Conservation (phyloP, 805 yeast genomes). For the Spencermartinsiella europaea region DNA sequence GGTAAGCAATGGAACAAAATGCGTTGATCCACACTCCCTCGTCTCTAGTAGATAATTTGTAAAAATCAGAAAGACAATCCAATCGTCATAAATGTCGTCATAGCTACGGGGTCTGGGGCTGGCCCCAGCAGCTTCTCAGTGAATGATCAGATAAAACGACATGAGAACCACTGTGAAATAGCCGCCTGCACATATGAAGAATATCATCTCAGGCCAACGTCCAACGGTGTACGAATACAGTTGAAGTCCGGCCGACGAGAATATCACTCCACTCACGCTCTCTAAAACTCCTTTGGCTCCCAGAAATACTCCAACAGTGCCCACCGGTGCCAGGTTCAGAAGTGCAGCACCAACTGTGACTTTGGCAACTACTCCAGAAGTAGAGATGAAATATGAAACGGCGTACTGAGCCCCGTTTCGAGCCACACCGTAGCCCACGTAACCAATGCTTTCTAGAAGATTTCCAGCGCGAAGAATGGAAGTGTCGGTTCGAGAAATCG, state of each 20-base stretch:
- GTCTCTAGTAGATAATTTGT: too few relatives aligned
- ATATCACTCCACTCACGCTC: constrained; percentile 10
- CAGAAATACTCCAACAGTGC: constrained; percentile 27
- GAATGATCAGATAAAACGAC: neutral
- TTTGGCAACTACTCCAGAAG: constrained; percentile 26
- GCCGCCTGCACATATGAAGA: constrained; percentile 15
- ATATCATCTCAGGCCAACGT: constrained; percentile 14
- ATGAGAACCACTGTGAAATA: constrained; percentile 13
- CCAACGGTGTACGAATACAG: constrained; percentile 16
- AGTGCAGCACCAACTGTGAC: constrained; percentile 27
- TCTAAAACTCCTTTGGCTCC: constrained; percentile 24
- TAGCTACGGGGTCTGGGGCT: too few relatives aligned
- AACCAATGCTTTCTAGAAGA: constrained; percentile 22
- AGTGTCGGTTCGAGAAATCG: constrained; percentile 19
- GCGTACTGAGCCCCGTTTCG: constrained; percentile 20
- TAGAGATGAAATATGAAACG: constrained; percentile 24
- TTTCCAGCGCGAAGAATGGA: constrained; percentile 23
- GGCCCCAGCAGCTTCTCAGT: too few relatives aligned
- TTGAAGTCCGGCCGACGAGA: constrained; percentile 13
- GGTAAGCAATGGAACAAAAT: too few relatives aligned
- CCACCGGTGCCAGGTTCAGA: constrained; percentile 27
- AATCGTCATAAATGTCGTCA: too few relatives aligned
- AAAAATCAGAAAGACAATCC: too few relatives aligned
- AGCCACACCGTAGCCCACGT: constrained; percentile 23
- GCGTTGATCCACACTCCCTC: too few relatives aligned